Conservation (phyloP, 139 green algal species). For the Desmodesmus armatus region DNA sequence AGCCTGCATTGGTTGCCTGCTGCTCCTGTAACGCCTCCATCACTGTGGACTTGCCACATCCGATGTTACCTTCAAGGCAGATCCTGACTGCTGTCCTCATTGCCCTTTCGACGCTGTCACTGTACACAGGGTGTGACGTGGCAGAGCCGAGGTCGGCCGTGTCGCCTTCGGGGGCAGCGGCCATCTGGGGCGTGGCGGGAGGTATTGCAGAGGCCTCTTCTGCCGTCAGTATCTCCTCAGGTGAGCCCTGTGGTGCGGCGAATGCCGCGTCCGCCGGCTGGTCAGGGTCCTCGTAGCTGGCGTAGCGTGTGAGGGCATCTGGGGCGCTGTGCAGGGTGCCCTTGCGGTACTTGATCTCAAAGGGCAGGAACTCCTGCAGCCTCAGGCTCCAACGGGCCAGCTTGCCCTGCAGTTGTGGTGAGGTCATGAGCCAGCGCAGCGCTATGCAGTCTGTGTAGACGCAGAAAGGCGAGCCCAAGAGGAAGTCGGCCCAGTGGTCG, state of each 20-base stretch:
- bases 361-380: constrained; percentile 34
- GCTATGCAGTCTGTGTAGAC: constrained; percentile 40
- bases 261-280: neutral
- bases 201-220: neutral
- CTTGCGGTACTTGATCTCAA: constrained; percentile 20
- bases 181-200: no score
- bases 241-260: neutral
- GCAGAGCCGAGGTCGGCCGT: no score
- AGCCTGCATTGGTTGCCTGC: no score
- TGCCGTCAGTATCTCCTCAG: neutral
- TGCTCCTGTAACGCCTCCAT: neutral
- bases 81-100: no score
- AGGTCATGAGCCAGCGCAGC: constrained; percentile 21
- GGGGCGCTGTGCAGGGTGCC: neutral
- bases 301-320: neutral
- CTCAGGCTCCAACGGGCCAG: constrained; percentile 33
- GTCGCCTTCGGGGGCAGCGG: no score
- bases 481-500: constrained; percentile 22
- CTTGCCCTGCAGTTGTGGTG: constrained; percentile 18
- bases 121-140: no score
- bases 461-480: constrained; percentile 30
- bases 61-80: constrained; percentile 23
- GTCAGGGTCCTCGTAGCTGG: neutral
- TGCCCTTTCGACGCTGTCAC: no score
- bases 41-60: neutral